phyloP scores from a whole-genome alignment of 2,329 filamentous ascomycete genomes.

The Trichoderma sp. region DNA sequence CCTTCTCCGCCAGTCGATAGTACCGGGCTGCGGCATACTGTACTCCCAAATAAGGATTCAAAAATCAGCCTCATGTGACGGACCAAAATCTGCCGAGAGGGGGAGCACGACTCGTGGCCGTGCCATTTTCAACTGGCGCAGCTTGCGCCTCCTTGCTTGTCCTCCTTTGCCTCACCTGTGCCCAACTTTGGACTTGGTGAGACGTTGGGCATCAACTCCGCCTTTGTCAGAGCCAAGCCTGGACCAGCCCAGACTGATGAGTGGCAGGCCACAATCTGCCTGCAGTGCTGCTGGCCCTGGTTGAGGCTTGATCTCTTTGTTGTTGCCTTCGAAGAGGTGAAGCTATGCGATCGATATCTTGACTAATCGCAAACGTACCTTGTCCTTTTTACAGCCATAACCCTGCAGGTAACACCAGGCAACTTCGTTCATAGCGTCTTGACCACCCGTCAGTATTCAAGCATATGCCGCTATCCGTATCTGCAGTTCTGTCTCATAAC shows the following conservation, averaged over 20 bases:
- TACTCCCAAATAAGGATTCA: slow-evolving; percentile 30
- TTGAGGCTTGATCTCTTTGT: slow-evolving; percentile 8
- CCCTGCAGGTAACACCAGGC: slow-evolving; percentile 96
- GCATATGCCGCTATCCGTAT: not conserved
- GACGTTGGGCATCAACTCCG: slow-evolving; percentile 28
- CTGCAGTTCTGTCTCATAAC: slow-evolving; percentile 33
- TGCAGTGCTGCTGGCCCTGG: slow-evolving; percentile 12
- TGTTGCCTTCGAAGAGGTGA: slow-evolving; percentile 5
- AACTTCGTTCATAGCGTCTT: slow-evolving; percentile 95
- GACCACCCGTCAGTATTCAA: not conserved
- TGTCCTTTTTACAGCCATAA: slow-evolving; percentile 98
- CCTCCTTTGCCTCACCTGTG: slow-evolving; percentile 41
- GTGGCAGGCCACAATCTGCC: slow-evolving; percentile 25
- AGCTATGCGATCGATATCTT: slow-evolving; percentile 5
- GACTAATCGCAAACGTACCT: slow-evolving; percentile 64
- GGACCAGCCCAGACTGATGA: not conserved
- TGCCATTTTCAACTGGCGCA: slow-evolving; percentile 14
- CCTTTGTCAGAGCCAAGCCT: slow-evolving; percentile 3
- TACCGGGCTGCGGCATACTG: slow-evolving; percentile 84
- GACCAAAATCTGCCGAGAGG: slow-evolving; percentile 14
- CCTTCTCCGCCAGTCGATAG: slow-evolving; percentile 86
- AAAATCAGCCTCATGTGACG: slow-evolving; percentile 53
- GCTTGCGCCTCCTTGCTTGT: slow-evolving; percentile 7
- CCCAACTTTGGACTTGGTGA: slow-evolving; percentile 38
- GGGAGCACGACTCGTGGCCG: not conserved